Evolutionary conservation across 1,284 basidiomycete species (phyloP).

Genomic region (Boletus sp.): DNA sequence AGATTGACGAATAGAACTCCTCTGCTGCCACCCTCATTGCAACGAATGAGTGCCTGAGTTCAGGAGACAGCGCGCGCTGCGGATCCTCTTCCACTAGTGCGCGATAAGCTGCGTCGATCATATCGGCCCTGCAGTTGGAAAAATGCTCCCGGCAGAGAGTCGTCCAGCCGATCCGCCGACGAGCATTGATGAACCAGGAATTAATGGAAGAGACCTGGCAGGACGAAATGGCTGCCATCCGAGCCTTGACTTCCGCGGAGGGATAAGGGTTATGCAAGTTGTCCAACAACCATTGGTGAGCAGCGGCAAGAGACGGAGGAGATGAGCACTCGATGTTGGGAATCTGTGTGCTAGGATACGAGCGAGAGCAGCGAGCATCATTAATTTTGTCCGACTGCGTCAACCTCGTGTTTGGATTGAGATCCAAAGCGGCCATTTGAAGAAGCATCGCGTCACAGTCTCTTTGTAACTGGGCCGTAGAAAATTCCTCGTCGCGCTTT

Average conservation of each 20-base stretch:
- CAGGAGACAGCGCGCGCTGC: constrained; percentile 20
- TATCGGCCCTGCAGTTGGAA: constrained; percentile 35
- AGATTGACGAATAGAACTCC: constrained; percentile 32
- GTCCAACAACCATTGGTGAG: constrained; percentile 35
- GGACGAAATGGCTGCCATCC: constrained; percentile 11
- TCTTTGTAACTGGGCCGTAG: background rate
- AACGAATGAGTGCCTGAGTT: constrained; percentile 33
- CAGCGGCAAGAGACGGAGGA: background rate
- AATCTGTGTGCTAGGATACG: background rate
- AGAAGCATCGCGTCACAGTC: constrained; percentile 15
- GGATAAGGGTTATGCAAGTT: constrained; percentile 54
- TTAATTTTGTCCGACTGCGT: background rate
- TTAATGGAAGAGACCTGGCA: constrained; percentile 32
- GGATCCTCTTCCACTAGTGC: constrained; percentile 36
- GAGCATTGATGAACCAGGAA: constrained; percentile 46
- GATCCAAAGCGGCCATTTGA: constrained; percentile 1
- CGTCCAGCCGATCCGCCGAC: constrained; percentile 54
- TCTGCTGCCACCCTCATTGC: constrained; percentile 34
- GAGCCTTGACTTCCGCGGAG: constrained; percentile 25
- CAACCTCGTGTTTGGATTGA: background rate
- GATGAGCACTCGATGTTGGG: fast-evolving
- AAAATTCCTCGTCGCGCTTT: background rate
- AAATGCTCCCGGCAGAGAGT: constrained; percentile 38
- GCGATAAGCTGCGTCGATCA: constrained; percentile 39
- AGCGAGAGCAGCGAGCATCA: too few species aligned